Evolutionary conservation across 768 basidiomycete genomes (phyloP).

Genomic region (Lactifluus rugatus): DNA sequence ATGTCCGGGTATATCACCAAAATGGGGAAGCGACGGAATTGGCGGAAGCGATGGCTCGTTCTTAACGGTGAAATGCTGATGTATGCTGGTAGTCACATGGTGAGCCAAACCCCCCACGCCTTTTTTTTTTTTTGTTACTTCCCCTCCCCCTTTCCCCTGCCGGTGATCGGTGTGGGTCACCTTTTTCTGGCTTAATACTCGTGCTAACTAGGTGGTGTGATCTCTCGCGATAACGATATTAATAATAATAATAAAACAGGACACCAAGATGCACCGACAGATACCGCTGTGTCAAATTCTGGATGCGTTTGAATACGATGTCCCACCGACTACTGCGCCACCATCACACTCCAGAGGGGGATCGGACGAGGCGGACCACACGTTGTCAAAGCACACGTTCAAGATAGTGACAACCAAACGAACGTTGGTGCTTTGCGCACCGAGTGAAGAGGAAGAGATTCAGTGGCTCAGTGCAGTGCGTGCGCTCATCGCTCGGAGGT

Average conservation of each 20-base stretch:
- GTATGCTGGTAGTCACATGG: constrained; percentile 94
- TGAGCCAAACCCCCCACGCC: constrained; percentile 31
- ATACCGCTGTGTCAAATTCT: constrained; percentile 80
- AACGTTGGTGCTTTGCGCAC: constrained; percentile 82
- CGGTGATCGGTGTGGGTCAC: constrained; percentile 8
- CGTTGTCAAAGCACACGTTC: constrained; percentile 55
- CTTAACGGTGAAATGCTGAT: constrained; percentile 80
- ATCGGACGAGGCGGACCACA: constrained; percentile 33
- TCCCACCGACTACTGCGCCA: constrained; percentile 39
- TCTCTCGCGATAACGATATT: too few relatives aligned
- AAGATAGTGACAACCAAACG: constrained; percentile 95
- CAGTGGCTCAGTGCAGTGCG: constrained; percentile 95
- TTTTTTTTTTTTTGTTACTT: constrained; percentile 14
- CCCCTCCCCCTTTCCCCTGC: neutral
- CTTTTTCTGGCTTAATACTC: neutral
- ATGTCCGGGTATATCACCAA: constrained; percentile 93
- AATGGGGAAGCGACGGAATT: constrained; percentile 87
- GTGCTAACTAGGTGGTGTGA: neutral
- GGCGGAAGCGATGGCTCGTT: constrained; percentile 97
- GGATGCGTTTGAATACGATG: constrained; percentile 84
- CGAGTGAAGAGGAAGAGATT: constrained; percentile 95
- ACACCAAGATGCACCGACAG: constrained; percentile 78
- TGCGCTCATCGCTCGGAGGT: constrained; percentile 73
- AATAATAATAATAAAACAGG: constrained; percentile 38
- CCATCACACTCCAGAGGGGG: constrained; percentile 29